A percentile compares a stretch with the other conserved stretches of the same genome.
Conservation (phyloP, 176 grass and related monocot genomes). For the Rhynchospora breviuscula region DNA sequence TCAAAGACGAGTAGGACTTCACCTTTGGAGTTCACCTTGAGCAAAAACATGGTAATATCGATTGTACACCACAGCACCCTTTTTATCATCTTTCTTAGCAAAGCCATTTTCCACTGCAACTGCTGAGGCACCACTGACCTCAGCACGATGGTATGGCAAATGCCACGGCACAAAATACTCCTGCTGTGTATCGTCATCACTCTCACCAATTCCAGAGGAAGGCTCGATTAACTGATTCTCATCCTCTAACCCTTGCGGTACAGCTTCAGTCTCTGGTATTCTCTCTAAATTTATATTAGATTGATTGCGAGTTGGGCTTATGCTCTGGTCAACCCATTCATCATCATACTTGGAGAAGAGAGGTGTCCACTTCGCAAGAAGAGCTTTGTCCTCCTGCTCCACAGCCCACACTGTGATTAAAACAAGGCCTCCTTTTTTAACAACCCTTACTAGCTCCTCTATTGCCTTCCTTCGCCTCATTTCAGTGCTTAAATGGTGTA, state of each 20-base stretch:
- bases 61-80: conserved; percentile 81
- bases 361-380: conserved; percentile 86
- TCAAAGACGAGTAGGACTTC: background rate
- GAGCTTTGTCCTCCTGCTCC: conserved; percentile 72
- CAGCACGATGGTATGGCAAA: conserved; percentile 89
- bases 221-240: conserved; percentile 14
- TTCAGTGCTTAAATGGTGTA: conserved; percentile 90
- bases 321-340: conserved; percentile 72
- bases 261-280: conserved; percentile 58
- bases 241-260: conserved; percentile 28
- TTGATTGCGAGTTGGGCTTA: conserved; percentile 36
- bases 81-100: conserved; percentile 89
- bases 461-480: conserved; percentile 79
- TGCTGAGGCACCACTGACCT: conserved; percentile 75
- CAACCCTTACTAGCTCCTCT: conserved; percentile 79
- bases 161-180: conserved; percentile 99
- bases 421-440: conserved; percentile 68
- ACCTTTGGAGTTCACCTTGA: conserved; percentile 97
- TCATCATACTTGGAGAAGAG: conserved; percentile 83
- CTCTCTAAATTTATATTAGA: conserved; percentile 49
- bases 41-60: conserved; percentile 97
- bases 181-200: conserved; percentile 45
- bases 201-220: conserved; percentile 18
- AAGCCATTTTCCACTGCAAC: conserved; percentile 72
- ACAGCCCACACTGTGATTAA: conserved; percentile 94